Evolutionary conservation across 1,284 basidiomycete species (phyloP), one percentile per base, ranked within the genome.

Genomic region (Ustilago vetiveriae): DNA sequence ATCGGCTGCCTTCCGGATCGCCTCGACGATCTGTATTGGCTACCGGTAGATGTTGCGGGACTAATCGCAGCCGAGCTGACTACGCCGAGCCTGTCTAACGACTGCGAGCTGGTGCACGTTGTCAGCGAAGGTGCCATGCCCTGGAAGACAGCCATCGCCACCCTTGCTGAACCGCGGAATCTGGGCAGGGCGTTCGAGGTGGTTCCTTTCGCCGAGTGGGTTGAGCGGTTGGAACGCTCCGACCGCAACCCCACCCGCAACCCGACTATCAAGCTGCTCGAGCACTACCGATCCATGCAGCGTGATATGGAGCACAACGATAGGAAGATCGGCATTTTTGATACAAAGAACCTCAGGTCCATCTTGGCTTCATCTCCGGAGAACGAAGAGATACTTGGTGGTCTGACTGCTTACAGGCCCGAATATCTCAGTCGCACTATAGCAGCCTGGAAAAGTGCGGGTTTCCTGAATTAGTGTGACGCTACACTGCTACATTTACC

Each of bases 111-210:
- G 19, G 66, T 68, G 2, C 54, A 59, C 26, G 48, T 64, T 4
- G 49, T 63, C 30, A 76, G 63, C 48, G 48, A 67, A 22, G 22
- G 53, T 19, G 38, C 49, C 1, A 57, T 64, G 37, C 62, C 66
- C 4, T 85, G 84, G 62, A 84, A 87, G 29, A 84, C 82, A 14
- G 90, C 94, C 81, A 85, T 86, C 49, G 83, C 86, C 23, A 87
- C 91, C 49, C 85, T 92, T 2, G 51, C 54, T 13, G 26, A 32
- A 9, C 47, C 57, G 36, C 79, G 84, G 17, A 82, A 87, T 11
- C 84, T 86, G 48, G 91, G 90, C 13, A 88, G 92, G 77, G 88
- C 82, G 21, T 88, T 94, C 69, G 89, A 93, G 74, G 86, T 89
- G 32, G 90, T 92, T 23, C 86, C 90, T 85, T 57, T 87, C 87